Conservation (phyloP, 768 basidiomycete species). For the Rhizopogon roseolus region DNA sequence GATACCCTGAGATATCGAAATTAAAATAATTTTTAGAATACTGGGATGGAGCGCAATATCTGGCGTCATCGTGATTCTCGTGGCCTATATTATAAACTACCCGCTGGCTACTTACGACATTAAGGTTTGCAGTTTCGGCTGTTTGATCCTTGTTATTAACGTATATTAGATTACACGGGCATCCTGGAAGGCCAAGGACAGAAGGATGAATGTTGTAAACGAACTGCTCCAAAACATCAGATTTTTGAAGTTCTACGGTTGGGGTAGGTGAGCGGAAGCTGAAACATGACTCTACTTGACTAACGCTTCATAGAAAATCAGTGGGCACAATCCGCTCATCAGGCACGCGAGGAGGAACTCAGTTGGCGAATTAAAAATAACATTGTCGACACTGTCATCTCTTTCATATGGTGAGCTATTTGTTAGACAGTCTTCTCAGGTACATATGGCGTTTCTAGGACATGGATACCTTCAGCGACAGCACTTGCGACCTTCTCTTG, state of each 20-base stretch:
- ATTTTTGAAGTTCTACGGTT: slow-evolving; percentile 72
- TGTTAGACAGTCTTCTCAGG: background rate
- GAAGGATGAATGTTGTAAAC: slow-evolving; percentile 65
- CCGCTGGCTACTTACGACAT: slow-evolving; percentile 66
- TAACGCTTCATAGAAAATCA: slow-evolving; percentile 39
- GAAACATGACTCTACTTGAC: background rate
- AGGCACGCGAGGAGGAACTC: slow-evolving; percentile 59
- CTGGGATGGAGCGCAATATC: slow-evolving; percentile 77
- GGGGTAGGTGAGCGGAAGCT: slow-evolving; percentile 41
- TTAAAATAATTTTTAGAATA: slow-evolving; percentile 36
- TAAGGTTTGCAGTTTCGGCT: slow-evolving; percentile 35
- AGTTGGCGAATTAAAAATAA: slow-evolving; percentile 64
- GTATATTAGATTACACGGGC: slow-evolving; percentile 45
- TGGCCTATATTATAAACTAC: slow-evolving; percentile 61
- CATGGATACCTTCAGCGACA: slow-evolving; percentile 69
- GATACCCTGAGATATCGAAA: background rate
- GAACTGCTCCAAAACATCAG: slow-evolving; percentile 73
- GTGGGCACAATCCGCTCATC: slow-evolving; percentile 51
- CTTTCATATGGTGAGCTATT: slow-evolving; percentile 58
- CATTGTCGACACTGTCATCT: slow-evolving; percentile 52
- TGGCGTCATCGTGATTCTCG: slow-evolving; percentile 59
- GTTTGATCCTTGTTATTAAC: background rate
- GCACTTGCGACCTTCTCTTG: slow-evolving; percentile 59
- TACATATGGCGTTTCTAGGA: slow-evolving; percentile 35
- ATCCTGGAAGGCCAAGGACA: slow-evolving; percentile 62